Evolutionary conservation across 129 eudicot genomes (phyloP).

Genomic region (Tagetes patula): DNA sequence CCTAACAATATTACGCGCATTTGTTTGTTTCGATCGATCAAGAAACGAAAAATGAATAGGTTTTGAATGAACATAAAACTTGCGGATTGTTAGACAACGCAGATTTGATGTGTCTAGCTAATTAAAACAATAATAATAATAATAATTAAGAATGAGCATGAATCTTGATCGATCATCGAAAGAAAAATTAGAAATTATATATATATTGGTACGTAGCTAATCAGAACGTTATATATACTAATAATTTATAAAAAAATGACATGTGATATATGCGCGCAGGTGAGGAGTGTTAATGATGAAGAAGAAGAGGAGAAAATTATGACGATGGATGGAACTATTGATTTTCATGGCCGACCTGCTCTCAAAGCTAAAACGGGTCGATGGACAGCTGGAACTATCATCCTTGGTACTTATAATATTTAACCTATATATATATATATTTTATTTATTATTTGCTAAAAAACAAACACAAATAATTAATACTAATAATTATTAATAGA

Average conservation of each 20-base stretch:
- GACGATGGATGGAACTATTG: constrained; percentile 84
- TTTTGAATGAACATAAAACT: too few species aligned
- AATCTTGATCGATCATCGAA: too few species aligned
- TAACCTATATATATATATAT: constrained; percentile 22
- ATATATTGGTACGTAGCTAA: too few species aligned
- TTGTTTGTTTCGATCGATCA: too few species aligned
- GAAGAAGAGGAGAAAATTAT: constrained; percentile 43
- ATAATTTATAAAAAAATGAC: background rate
- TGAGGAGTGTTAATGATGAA: constrained; percentile 41
- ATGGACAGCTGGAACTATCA: constrained; percentile 84
- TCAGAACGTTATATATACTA: background rate
- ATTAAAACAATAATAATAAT: too few species aligned
- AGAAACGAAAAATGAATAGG: too few species aligned
- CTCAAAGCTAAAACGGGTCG: constrained; percentile 60
- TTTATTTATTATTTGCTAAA: background rate
- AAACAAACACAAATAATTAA: constrained; percentile 7
- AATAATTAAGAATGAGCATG: too few species aligned
- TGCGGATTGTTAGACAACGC: too few species aligned
- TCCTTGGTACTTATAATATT: constrained; percentile 47
- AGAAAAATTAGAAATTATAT: too few species aligned
- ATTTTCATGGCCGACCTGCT: constrained; percentile 78
- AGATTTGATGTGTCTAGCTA: too few species aligned
- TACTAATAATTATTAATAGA: background rate
- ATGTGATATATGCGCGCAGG: constrained; percentile 18
- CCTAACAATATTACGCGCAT: too few species aligned